A percentile compares a stretch with the other conserved stretches of the same genome.
Evolutionary conservation across 2,329 filamentous ascomycete species (phyloP).

Genomic region (Fusarium staphyleae): DNA sequence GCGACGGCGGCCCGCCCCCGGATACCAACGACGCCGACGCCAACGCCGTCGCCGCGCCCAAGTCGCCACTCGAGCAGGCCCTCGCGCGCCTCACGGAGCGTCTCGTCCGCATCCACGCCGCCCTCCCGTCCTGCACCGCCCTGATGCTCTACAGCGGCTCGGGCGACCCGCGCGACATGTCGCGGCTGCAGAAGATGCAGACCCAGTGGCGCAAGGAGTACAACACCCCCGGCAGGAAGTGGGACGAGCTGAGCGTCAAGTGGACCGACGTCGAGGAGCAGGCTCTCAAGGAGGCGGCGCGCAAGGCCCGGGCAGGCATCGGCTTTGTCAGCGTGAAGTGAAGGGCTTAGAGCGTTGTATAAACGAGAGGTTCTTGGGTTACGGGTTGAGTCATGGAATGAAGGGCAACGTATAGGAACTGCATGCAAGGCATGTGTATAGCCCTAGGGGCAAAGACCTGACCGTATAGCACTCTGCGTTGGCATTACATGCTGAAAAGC

Average conservation of each 20-base stretch:
- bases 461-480: neutral
- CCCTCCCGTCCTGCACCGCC: constrained; percentile 69
- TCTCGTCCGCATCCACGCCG: constrained; percentile 62
- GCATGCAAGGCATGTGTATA: neutral
- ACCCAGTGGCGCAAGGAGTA: constrained; percentile 69
- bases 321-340: constrained; percentile 72
- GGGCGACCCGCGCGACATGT: constrained; percentile 73
- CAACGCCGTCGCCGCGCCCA: constrained; percentile 7
- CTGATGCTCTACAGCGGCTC: constrained; percentile 71
- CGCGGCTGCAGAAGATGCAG: constrained; percentile 66
- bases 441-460: neutral
- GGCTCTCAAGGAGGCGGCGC: constrained; percentile 63
- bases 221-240: constrained; percentile 67
- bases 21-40: constrained; percentile 19
- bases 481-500: neutral
- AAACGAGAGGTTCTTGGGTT: too few relatives aligned
- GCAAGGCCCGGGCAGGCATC: constrained; percentile 65
- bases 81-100: constrained; percentile 56
- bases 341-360: constrained; percentile 12
- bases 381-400: neutral
- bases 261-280: constrained; percentile 74
- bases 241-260: constrained; percentile 70
- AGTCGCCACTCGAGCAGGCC: constrained; percentile 53
- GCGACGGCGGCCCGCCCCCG: constrained; percentile 47
- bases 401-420: neutral